Percentiles rank a stretch among this genome's conserved stretches.
Evolutionary conservation across 2,329 filamentous ascomycete genomes (phyloP).

Genomic region (Rhinocladiella similis): DNA sequence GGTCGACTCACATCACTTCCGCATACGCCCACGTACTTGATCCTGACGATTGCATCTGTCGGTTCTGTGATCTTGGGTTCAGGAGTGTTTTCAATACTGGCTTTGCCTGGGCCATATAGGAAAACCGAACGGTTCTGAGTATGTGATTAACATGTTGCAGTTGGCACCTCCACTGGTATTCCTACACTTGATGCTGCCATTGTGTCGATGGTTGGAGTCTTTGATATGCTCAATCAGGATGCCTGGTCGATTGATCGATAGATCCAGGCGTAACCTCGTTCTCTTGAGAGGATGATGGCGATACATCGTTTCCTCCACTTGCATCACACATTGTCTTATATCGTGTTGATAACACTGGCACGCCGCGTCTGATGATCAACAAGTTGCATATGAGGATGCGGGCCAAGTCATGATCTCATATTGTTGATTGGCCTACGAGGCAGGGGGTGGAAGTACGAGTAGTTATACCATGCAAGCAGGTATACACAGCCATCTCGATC

Average conservation of each 20-base stretch:
- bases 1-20: conserved; percentile 37
- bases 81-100: conserved; percentile 40
- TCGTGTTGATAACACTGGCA: too few species aligned
- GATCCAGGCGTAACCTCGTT: too few species aligned
- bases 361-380: neutral
- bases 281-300: too few species aligned
- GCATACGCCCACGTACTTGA: conserved; percentile 47
- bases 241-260: too few species aligned
- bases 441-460: too few species aligned
- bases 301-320: too few species aligned
- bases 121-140: conserved; percentile 43
- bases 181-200: neutral
- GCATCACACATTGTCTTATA: neutral
- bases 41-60: conserved; percentile 44
- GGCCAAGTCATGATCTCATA: neutral
- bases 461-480: too few species aligned
- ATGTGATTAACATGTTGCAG: too few species aligned
- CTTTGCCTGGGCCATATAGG: conserved; percentile 41
- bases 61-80: conserved; percentile 38
- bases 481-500: too few species aligned
- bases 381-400: neutral
- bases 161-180: neutral
- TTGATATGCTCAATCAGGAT: too few species aligned
- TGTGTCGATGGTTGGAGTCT: neutral
- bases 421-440: neutral